Percentiles rank a stretch among this genome's conserved stretches.
These are phyloP conservation scores for Pichia exigua DNA, from an alignment of 805 yeast genomes.

Conservation along the genomic window DNA sequence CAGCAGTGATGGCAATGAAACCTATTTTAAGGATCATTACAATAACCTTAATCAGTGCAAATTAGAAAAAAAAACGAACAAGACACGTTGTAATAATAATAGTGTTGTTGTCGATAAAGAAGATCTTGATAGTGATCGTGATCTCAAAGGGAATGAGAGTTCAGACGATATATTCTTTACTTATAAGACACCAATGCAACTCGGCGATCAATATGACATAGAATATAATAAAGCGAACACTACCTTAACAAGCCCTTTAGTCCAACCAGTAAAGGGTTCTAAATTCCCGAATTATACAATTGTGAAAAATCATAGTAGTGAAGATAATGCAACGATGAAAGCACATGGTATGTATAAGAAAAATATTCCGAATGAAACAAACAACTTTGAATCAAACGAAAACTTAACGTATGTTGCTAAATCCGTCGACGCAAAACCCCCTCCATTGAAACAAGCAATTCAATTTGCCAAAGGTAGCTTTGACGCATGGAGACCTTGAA, in stretches of 20 bases:
- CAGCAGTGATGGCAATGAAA: not conserved
- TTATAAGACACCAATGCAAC: not conserved
- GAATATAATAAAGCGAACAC: not conserved
- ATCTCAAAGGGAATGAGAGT: not conserved
- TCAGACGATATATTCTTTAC: not conserved
- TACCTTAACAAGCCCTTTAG: not conserved
- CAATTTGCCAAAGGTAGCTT: not conserved
- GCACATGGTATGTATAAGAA: not conserved
- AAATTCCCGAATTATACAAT: not conserved
- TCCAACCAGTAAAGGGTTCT: not conserved
- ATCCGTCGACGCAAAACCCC: not conserved
- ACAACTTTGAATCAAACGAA: slow-evolving; percentile 3
- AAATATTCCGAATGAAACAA: slow-evolving; percentile 1
- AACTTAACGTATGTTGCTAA: not conserved
- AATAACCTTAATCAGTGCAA: not conserved
- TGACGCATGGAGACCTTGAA: not conserved
- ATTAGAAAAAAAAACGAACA: not conserved
- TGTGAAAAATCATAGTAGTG: not conserved
- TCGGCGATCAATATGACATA: not conserved
- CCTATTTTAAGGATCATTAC: not conserved
- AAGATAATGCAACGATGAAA: not conserved
- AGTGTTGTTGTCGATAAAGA: not conserved
- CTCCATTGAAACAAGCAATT: not conserved
- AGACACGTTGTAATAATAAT: not conserved
- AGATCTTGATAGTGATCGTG: not conserved